Conservation (phyloP, 495 filamentous ascomycete genomes). For the Penicillium tannophilum region DNA sequence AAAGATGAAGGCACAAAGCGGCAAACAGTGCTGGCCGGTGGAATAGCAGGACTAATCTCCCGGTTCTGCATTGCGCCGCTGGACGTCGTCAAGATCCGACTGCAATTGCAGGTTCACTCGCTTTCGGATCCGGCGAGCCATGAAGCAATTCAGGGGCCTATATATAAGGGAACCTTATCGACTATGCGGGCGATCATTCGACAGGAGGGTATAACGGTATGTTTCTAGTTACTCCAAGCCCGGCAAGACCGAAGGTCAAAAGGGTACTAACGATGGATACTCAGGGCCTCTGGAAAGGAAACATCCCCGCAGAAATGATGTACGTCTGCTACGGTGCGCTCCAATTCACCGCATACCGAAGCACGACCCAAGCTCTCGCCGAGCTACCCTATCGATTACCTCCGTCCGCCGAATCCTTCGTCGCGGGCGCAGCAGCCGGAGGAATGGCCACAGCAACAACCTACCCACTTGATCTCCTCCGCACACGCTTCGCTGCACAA, state of each 20-base stretch:
- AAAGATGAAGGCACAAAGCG: slow-evolving; percentile 90
- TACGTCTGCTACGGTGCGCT: slow-evolving; percentile 86
- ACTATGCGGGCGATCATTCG: slow-evolving; percentile 75
- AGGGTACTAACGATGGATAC: background rate
- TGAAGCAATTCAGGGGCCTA: slow-evolving; percentile 55
- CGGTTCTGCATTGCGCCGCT: slow-evolving; percentile 93
- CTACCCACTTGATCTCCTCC: slow-evolving; percentile 91
- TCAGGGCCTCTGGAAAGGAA: slow-evolving; percentile 93
- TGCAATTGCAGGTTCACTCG: slow-evolving; percentile 86
- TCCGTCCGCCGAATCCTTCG: slow-evolving; percentile 67
- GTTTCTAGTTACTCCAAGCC: slow-evolving; percentile 14
- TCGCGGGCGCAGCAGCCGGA: slow-evolving; percentile 79
- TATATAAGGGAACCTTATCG: slow-evolving; percentile 77
- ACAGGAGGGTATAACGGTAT: slow-evolving; percentile 74
- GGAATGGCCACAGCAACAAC: slow-evolving; percentile 78
- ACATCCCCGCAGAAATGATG: slow-evolving; percentile 89
- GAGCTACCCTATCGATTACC: slow-evolving; percentile 52
- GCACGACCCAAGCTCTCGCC: slow-evolving; percentile 62
- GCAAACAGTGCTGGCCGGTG: slow-evolving; percentile 83
- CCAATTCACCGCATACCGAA: slow-evolving; percentile 91
- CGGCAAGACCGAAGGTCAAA: background rate
- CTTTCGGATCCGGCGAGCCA: slow-evolving; percentile 66
- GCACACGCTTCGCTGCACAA: slow-evolving; percentile 94
- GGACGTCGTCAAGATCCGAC: slow-evolving; percentile 95
- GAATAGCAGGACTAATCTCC: slow-evolving; percentile 84